Evolutionary conservation across 805 yeast genomes (phyloP).

Genomic region (Yarrowia yakushimensis): DNA sequence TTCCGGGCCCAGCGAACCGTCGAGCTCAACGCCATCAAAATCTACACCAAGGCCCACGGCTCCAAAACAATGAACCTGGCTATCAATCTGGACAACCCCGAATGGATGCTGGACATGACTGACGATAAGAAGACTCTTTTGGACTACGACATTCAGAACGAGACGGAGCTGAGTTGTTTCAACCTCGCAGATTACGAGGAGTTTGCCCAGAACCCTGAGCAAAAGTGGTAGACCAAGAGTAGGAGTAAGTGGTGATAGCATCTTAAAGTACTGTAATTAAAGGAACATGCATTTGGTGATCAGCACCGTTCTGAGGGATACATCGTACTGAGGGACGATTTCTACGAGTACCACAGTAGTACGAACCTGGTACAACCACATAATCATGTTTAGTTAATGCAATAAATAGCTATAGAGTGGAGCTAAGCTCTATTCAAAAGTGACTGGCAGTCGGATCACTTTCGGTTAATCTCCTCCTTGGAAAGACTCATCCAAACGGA

Average conservation of each 20-base stretch:
- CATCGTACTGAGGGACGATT: no score
- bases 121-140: conserved; percentile 44
- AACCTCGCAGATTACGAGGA: conserved; percentile 61
- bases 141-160: conserved; percentile 68
- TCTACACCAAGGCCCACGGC: conserved; percentile 93
- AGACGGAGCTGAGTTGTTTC: conserved; percentile 86
- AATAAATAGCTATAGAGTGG: conserved; percentile 20
- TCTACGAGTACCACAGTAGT: no score
- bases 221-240: conserved; percentile 70
- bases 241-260: not conserved
- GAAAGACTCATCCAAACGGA: conserved; percentile 53
- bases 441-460: not conserved
- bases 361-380: no score
- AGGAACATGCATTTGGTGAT: not conserved
- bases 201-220: conserved; percentile 80
- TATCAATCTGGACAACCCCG: conserved; percentile 80
- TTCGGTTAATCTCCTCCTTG: conserved; percentile 18
- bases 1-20: conserved; percentile 81
- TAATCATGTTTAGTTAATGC: not conserved
- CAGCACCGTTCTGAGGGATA: no score
- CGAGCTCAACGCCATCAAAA: conserved; percentile 62
- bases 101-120: conserved; percentile 58
- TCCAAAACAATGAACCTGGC: conserved; percentile 90
- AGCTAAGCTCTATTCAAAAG: not conserved
- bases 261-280: no score